Conservation (phyloP, 371 early-diverging fungal species). For the Blastocladiella emersonii region DNA sequence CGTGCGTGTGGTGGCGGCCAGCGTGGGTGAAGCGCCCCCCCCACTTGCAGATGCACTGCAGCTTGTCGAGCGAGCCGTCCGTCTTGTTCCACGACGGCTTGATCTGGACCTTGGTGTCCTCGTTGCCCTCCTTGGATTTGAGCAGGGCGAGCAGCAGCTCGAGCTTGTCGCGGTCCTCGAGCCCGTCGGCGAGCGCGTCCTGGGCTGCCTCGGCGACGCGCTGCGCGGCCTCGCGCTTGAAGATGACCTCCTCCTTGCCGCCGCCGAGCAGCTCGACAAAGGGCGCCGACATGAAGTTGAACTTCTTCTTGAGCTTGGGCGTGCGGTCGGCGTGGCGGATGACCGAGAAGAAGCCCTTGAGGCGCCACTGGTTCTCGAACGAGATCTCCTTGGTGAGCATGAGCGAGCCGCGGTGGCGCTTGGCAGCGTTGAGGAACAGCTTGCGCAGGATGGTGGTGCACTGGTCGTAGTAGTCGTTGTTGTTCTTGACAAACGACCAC, state of each 20-base stretch:
- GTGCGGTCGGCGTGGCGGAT: constrained; percentile 94
- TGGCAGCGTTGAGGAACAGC: constrained; percentile 43
- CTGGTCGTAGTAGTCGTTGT: constrained; percentile 79
- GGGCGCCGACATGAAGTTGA: constrained; percentile 32
- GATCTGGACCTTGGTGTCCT: constrained; percentile 87
- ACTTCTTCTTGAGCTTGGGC: constrained; percentile 93
- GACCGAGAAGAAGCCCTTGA: constrained; percentile 84
- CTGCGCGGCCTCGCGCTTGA: constrained; percentile 58
- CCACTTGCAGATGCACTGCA: constrained; percentile 31
- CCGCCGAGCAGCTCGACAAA: constrained; percentile 55
- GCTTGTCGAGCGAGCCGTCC: constrained; percentile 41
- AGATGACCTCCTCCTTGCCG: constrained; percentile 59
- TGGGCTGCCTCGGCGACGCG: constrained; percentile 49
- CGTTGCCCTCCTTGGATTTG: constrained; percentile 58
- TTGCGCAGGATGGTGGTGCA: constrained; percentile 62
- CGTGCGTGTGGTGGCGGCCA: constrained; percentile 76
- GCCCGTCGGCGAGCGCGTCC: constrained; percentile 26
- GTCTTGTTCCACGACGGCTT: constrained; percentile 56
- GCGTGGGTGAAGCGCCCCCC: constrained; percentile 74
- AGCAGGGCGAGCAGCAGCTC: constrained; percentile 55
- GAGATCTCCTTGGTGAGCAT: constrained; percentile 28
- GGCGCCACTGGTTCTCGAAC: constrained; percentile 71
- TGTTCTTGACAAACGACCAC: constrained; percentile 99
- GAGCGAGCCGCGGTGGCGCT: constrained; percentile 19
- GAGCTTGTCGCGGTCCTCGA: constrained; percentile 42